Base-by-base conservation (phyloP, 371 early-diverging fungal genomes). In the Batrachochytrium dendrobatidis region DNA sequence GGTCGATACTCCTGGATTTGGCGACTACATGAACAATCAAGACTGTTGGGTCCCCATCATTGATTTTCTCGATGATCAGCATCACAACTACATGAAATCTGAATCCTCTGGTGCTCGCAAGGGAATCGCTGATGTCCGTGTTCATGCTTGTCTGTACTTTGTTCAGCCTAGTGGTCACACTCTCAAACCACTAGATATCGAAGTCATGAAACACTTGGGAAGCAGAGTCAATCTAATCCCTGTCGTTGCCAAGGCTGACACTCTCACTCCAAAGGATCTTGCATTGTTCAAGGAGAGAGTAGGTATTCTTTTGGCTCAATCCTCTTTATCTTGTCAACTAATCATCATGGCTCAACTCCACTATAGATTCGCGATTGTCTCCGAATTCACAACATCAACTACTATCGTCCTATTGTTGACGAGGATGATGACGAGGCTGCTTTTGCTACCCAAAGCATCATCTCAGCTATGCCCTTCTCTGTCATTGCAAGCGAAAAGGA, bases 11-110 rank as follows among this genome's bases (percentile, higher is more conserved):
- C 90, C 90, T 55, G 92, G 92, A 39, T 92, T 92, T 73, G 92
- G 92, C 48, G 92, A 92, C 68, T 92, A 87, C 71, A 85, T 89
- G 64, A 89, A 90, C 78, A 92, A 90, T 72, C 77, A 84, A 49
- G 88, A 91, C 65, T 86, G 92, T 73, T 96, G 94, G 94, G 86
- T 86, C 34, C 93, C 97, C n/a, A 89, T 96, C 59, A 82, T 96
- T 35, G 90, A 95, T 59, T 97, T 94, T 72, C 82, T 98, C 59
- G 93, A 95, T 68, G 92, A 92, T 61, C 95, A 94, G 73, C 93
- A 94, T 77, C 91, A 89, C 66, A 84, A 81, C 54, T 91, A 91
- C 65, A 85, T 96, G 83, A 82, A 86, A 65, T 90, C 91, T 71
- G 86, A 92, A 65, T 79, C 82, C 53, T 82, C 85, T 58, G 83